Evolutionary conservation across 2,329 filamentous ascomycete species (phyloP).

Genomic region (Aspergillus brasiliensis): DNA sequence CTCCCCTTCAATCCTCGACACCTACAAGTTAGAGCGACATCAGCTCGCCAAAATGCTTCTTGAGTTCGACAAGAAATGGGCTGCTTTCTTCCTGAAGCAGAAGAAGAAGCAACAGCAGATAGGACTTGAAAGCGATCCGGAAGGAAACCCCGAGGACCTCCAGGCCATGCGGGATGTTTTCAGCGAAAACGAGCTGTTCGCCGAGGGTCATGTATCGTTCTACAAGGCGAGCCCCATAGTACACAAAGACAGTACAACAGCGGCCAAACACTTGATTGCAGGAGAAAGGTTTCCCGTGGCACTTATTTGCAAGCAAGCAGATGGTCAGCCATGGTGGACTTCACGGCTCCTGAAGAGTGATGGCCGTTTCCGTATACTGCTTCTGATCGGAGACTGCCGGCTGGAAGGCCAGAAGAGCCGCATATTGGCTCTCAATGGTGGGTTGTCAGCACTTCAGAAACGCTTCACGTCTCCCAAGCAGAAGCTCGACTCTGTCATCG

Average conservation of each 20-base stretch:
- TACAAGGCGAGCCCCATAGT: conserved; percentile 10
- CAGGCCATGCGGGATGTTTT: conserved; percentile 11
- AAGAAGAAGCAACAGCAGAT: background rate
- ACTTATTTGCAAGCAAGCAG: conserved; percentile 22
- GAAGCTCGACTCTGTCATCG: conserved; percentile 54
- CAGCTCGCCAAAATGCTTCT: conserved; percentile 67
- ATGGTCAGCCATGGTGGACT: conserved; percentile 18
- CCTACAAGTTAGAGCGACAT: conserved; percentile 56
- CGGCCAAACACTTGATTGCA: conserved; percentile 5
- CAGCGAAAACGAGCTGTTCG: background rate
- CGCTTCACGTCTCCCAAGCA: conserved; percentile 41
- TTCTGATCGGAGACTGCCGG: conserved; percentile 64
- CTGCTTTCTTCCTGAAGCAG: conserved; percentile 3
- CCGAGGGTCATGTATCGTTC: conserved; percentile 8
- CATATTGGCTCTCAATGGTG: conserved; percentile 51
- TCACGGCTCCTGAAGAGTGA: conserved; percentile 33
- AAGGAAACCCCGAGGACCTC: background rate
- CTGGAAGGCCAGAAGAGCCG: conserved; percentile 46
- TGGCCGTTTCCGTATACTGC: conserved; percentile 39
- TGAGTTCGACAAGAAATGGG: conserved; percentile 54
- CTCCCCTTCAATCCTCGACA: conserved; percentile 47
- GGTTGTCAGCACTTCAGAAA: conserved; percentile 41
- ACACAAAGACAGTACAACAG: background rate
- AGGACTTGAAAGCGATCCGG: background rate
- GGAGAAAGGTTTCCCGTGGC: conserved; percentile 26